Evolutionary conservation across 2,329 filamentous ascomycete genomes (phyloP).

Genomic region (Xylariaceae sp.): DNA sequence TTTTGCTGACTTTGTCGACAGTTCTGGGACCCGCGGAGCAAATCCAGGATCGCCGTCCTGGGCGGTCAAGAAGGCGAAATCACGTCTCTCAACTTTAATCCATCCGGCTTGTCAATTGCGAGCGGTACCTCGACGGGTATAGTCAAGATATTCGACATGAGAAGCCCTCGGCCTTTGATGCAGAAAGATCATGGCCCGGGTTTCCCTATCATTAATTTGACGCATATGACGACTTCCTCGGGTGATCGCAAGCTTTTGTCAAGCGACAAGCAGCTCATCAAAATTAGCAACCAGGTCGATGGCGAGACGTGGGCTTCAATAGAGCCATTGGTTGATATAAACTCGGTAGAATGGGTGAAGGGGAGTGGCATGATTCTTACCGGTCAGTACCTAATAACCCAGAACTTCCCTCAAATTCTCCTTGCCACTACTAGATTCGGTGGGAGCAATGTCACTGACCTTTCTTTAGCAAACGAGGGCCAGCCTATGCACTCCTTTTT

Average conservation of each 20-base stretch:
- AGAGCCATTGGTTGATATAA: constrained; percentile 89
- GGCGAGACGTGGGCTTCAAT: constrained; percentile 92
- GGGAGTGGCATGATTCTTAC: constrained; percentile 93
- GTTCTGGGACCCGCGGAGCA: constrained; percentile 87
- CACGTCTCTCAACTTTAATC: constrained; percentile 80
- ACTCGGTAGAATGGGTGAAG: constrained; percentile 87
- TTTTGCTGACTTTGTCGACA: constrained; percentile 1
- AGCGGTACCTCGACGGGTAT: constrained; percentile 84
- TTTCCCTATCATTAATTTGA: constrained; percentile 80
- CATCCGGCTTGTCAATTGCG: constrained; percentile 75
- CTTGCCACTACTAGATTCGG: not conserved
- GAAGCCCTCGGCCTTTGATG: constrained; percentile 75
- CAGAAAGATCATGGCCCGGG: constrained; percentile 96
- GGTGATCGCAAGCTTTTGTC: constrained; percentile 84
- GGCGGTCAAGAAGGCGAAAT: constrained; percentile 63
- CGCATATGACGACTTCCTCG: constrained; percentile 61
- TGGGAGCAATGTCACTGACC: not conserved
- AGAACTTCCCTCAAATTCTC: not conserved
- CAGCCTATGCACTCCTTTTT: constrained; percentile 93
- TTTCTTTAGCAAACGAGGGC: constrained; percentile 66
- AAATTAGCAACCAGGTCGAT: constrained; percentile 74
- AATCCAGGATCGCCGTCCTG: constrained; percentile 72
- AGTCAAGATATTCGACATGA: constrained; percentile 84
- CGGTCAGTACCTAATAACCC: not conserved
- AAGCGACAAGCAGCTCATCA: constrained; percentile 57